A percentile compares a stretch with the other conserved stretches of the same genome.
Conservation (phyloP, 192 early-diverging fungal genomes). For the Coemansia sp. region DNA sequence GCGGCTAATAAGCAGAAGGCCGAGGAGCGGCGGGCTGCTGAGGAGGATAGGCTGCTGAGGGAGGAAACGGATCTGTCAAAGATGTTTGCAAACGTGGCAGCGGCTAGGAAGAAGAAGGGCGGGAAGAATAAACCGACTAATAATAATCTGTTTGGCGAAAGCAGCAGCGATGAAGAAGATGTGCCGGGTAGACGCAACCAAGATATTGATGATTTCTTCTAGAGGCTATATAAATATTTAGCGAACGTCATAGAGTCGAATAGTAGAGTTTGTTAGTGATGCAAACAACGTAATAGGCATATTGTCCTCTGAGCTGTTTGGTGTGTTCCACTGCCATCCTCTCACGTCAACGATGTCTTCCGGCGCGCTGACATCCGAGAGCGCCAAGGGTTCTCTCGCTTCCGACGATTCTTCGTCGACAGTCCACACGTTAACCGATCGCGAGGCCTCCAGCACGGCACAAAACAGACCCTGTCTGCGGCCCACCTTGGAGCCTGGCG, state of each 20-base stretch:
- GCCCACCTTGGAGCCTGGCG: not conserved
- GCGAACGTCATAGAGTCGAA: conserved; percentile 44
- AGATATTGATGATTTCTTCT: conserved; percentile 38
- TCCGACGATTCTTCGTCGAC: not conserved
- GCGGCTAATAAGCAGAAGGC: conserved; percentile 36
- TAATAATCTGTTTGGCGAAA: conserved; percentile 35
- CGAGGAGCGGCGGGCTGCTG: conserved; percentile 40
- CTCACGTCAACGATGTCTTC: conserved; percentile 39
- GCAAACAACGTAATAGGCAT: conserved; percentile 15
- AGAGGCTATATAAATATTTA: not conserved
- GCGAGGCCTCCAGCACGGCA: conserved; percentile 32
- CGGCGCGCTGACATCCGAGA: conserved; percentile 9
- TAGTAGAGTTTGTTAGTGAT: conserved; percentile 27
- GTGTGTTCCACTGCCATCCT: conserved; percentile 31
- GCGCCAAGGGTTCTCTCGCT: conserved; percentile 3
- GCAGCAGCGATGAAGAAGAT: conserved; percentile 10
- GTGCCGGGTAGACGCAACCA: conserved; percentile 9
- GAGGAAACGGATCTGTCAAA: conserved; percentile 43
- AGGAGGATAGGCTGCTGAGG: conserved; percentile 43
- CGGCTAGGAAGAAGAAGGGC: conserved; percentile 20
- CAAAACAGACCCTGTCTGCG: conserved; percentile 30
- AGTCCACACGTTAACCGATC: conserved; percentile 29
- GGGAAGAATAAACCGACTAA: conserved; percentile 20
- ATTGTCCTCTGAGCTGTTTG: not conserved
- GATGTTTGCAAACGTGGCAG: conserved; percentile 49